Conservation (phyloP, 768 basidiomycete species). For the Baorangia bicolor region DNA sequence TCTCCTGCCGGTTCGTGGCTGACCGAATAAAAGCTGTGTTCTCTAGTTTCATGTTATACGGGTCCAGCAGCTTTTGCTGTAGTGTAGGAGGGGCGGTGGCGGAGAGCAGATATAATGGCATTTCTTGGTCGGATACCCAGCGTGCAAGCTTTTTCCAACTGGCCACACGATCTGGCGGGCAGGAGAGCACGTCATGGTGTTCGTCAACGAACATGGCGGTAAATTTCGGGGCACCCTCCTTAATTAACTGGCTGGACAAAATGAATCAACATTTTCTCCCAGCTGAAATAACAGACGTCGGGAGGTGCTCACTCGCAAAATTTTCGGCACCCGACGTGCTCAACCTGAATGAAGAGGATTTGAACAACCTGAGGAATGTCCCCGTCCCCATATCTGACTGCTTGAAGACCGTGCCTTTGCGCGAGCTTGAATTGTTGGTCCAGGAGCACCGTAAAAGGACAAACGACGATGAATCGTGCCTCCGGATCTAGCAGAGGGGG, state of each 20-base stretch:
- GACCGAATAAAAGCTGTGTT: neutral
- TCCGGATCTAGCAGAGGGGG: too few relatives aligned
- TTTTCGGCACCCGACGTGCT: neutral
- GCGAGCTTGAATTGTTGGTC: neutral
- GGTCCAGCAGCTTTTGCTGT: too few relatives aligned
- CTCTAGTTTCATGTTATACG: neutral
- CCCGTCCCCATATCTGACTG: neutral
- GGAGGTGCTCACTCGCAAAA: neutral
- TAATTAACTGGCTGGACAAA: neutral
- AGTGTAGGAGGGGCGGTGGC: too few relatives aligned
- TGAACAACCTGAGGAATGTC: neutral
- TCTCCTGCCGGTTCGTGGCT: neutral
- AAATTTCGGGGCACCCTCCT: neutral
- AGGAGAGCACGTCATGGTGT: neutral
- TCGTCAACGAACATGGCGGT: too few relatives aligned
- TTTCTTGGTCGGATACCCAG: neutral
- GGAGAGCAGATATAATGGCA: too few relatives aligned
- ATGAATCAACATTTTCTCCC: neutral
- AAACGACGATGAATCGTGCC: too few relatives aligned
- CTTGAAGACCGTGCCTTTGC: neutral
- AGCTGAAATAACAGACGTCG: neutral
- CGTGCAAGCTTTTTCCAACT: too few relatives aligned
- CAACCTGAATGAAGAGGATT: slow-evolving; percentile 3
- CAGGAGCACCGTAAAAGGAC: too few relatives aligned
- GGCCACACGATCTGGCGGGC: neutral